These are phyloP conservation scores for Mucor mucedo DNA, from an alignment of 371 early-diverging fungal genomes.

Conservation along the genomic window DNA sequence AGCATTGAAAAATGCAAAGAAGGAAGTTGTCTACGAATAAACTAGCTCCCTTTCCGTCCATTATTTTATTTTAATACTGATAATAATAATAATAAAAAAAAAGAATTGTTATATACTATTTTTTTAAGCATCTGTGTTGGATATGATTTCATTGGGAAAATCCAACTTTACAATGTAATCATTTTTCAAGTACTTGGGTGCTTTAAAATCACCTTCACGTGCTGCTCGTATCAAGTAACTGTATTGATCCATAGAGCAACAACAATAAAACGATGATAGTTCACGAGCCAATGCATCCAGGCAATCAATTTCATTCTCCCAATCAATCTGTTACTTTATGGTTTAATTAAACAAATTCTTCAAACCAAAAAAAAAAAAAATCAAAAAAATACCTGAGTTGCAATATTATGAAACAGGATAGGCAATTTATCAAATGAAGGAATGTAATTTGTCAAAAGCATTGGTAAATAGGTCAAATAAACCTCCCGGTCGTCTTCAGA, in stretches of 20 bases:
- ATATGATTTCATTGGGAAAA: not conserved
- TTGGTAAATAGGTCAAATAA: constrained; percentile 53
- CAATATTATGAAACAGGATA: constrained; percentile 70
- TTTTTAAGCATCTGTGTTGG: not conserved
- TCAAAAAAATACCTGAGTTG: constrained; percentile 54
- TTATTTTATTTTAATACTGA: too few species aligned
- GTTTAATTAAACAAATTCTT: too few species aligned
- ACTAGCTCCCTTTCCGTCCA: not conserved
- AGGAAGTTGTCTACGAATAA: too few species aligned
- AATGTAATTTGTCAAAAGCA: constrained; percentile 68
- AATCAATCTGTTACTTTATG: constrained; percentile 60
- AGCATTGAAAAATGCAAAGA: not conserved
- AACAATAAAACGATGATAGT: constrained; percentile 70
- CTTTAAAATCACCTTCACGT: not conserved
- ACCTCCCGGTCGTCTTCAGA: not conserved
- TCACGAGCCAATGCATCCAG: constrained; percentile 67
- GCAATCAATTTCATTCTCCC: constrained; percentile 75
- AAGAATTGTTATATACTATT: not conserved
- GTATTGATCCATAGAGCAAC: constrained; percentile 1
- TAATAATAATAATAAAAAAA: too few species aligned
- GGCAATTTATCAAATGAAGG: constrained; percentile 80
- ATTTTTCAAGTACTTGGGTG: not conserved
- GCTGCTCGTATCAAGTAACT: not conserved
- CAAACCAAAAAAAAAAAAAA: not conserved
- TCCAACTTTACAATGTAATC: constrained; percentile 8